Percentiles rank a stretch among this genome's conserved stretches.
These are phyloP conservation scores for Rhizophora mangle DNA, from an alignment of 345 rosid species.

Conservation along the genomic window DNA sequence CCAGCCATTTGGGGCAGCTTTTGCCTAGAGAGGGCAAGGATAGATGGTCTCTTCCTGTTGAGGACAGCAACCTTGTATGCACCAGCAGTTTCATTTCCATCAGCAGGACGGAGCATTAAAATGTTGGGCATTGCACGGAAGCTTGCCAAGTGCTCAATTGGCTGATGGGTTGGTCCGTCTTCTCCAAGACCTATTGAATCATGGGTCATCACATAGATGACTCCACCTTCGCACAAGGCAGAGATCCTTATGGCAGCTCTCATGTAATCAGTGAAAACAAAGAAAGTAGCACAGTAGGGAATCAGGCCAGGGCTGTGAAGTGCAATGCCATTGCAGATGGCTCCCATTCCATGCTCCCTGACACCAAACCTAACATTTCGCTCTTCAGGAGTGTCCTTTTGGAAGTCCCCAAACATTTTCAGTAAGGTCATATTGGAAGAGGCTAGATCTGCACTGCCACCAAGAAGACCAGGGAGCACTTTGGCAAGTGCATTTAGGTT, in stretches of 20 bases:
- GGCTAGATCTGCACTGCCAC: conserved; percentile 98
- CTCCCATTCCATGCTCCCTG: conserved; percentile 98
- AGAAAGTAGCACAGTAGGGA: conserved; percentile 99
- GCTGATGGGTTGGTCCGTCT: conserved; percentile 99
- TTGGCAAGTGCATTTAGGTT: conserved; percentile 78
- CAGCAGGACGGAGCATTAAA: conserved; percentile 98
- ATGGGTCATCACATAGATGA: conserved; percentile 97
- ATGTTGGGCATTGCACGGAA: conserved; percentile 99
- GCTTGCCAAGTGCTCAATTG: conserved; percentile 93
- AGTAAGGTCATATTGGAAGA: conserved; percentile 97
- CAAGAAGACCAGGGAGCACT: conserved; percentile 85
- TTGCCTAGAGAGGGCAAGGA: conserved; percentile 91
- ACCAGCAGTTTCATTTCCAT: conserved; percentile 96
- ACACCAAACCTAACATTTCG: conserved; percentile 93
- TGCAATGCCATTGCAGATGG: conserved; percentile 89
- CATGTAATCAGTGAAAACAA: conserved; percentile 99
- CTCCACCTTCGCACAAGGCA: conserved; percentile 79
- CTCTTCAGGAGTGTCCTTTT: conserved; percentile 85
- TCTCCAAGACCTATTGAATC: conserved; percentile 99
- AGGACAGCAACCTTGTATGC: conserved; percentile 81
- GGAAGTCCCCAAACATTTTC: conserved; percentile 87
- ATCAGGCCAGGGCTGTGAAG: conserved; percentile 87
- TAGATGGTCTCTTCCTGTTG: conserved; percentile 78
- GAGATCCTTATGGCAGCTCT: conserved; percentile 96
- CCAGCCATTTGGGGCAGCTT: conserved; percentile 89